A percentile compares a stretch with the other conserved stretches of the same genome.
These are phyloP conservation scores for Phytophthora aleatoria DNA, from an alignment of 352 stramenopile species.

Conservation along the genomic window DNA sequence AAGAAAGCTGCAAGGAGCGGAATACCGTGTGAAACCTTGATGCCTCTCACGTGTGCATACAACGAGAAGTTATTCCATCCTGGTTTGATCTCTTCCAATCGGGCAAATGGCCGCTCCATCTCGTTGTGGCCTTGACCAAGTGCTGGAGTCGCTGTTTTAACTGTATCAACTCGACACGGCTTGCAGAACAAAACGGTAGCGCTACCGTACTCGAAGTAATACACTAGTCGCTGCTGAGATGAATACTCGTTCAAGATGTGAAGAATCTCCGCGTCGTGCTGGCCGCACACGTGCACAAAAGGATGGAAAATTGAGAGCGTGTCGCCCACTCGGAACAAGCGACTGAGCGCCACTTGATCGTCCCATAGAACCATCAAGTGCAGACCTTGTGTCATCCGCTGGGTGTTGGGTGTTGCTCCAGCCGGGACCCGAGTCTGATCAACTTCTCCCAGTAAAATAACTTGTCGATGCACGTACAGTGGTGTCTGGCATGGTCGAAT, in stretches of 20 bases:
- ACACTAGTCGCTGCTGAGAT: conserved; percentile 48
- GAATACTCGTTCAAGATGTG: conserved; percentile 67
- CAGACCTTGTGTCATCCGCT: conserved; percentile 33
- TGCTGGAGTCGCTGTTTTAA: conserved; percentile 5
- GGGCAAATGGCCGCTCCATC: conserved; percentile 26
- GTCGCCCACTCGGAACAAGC: conserved; percentile 60
- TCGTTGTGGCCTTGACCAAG: conserved; percentile 9
- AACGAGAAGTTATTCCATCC: conserved; percentile 59
- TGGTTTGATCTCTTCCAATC: conserved; percentile 34
- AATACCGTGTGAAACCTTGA: conserved; percentile 63
- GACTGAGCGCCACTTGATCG: conserved; percentile 70
- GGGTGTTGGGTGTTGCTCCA: conserved; percentile 13
- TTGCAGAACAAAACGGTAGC: conserved; percentile 56
- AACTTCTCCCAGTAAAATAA: conserved; percentile 59
- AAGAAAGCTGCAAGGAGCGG: conserved; percentile 74
- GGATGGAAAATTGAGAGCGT: conserved; percentile 64
- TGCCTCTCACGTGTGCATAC: conserved; percentile 53
- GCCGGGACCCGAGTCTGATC: not conserved
- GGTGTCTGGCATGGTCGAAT: conserved; percentile 63
- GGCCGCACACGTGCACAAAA: conserved; percentile 58
- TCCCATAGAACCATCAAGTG: conserved; percentile 73
- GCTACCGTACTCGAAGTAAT: conserved; percentile 73
- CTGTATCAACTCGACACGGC: conserved; percentile 3
- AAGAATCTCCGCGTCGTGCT: conserved; percentile 51
- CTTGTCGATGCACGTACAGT: conserved; percentile 63